Evolutionary conservation across 1,284 basidiomycete genomes (phyloP), one percentile per base, ranked within the genome.

Genomic region (Ustilago hordei): DNA sequence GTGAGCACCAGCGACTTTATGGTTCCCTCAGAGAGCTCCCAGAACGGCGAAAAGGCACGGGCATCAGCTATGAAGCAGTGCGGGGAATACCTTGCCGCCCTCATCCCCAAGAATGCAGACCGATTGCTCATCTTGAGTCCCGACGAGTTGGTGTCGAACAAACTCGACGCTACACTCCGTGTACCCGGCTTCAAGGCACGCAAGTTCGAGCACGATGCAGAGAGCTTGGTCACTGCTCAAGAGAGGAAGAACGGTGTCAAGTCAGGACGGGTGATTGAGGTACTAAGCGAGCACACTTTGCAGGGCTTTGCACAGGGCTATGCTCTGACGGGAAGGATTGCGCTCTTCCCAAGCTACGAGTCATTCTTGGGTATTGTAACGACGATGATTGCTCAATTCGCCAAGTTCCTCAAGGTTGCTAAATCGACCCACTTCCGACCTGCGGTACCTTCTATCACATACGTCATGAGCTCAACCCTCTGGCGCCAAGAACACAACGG

Each of bases 111-210:
- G 69, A 95, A 95, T 85, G 91, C 91, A 1, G 88, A 87, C 32
- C 88, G 89, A 0, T 95, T 95, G 89, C 90, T 94, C 60, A 92
- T 95, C 70, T 95, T 95, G 88, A 93, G 92, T n/a, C 94, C 94
- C 0, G 94, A 96, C 81, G 93, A 94, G 81, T 89, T 95, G n/a
- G 91, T 91, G 8, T 93, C 92, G 38, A 95, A 95, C 88, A 95
- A 95, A 87, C 90, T 96, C 19, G 92, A 93, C 81, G 92, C 90
- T 3, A 90, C 92, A 6, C 89, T 95, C 55, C 88, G 91, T 5
- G 68, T 62, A 13, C 69, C 11, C 6, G 50, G 55, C 67, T 86
- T 68, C 87, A 85, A 55, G 85, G 85, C 54, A 1, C 90, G 93
- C 60, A 91, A 93, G 87, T 91, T 95, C 86, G 93, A 95, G 86